Base-by-base conservation (phyloP, 495 filamentous ascomycete species). In the Alectoria sarmentosa region DNA sequence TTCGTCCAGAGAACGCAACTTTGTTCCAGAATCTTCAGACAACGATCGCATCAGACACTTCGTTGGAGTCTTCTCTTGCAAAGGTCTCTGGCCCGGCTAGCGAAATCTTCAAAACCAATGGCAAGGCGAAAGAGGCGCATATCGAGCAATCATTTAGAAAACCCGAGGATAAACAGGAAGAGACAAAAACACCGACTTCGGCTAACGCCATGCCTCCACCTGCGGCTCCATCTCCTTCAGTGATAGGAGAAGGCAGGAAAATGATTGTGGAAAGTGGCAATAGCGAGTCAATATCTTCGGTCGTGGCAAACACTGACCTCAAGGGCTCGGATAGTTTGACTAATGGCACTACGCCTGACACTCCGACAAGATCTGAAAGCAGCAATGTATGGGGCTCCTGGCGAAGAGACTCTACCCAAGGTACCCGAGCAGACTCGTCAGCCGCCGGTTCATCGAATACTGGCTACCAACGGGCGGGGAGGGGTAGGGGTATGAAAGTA, bases 1-100 rank as follows among this genome's bases (percentile, higher is more conserved):
- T 95, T 57, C 85, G 93, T 48, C 95, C 94, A n/a, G 93, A 97
- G 73, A 86, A 91, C 65, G 91, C 96, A 61, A 78, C 77, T 13
- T 76, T 84, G 4, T 97, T 94, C 79, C 94, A 88, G 64, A 82
- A 82, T 66, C 77, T 98, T 30, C 85, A 77, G 69, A 90, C 88
- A 11, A 77, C 76, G 56, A 82, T 82, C 62, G 67, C 66, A 9
- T 70, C 76, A 1, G 83, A 84, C 63, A 69, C 75, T 30, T 67
- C 54, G 41, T 46, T 54, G 7, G 52, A 44, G 23, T 28, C 49
- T 32, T 38, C 39, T 17, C 30, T 58, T 26, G 52, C 59, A 56
- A 58, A 57, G 9, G 54, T 76, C n/a, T 73, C 78, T 0, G 79
- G 78, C 52, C 80, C 73, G 65, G 73, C 73, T 5, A 79, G 78